Conservation (phyloP, 2,329 filamentous ascomycete species). For the Fulvia fulva region DNA sequence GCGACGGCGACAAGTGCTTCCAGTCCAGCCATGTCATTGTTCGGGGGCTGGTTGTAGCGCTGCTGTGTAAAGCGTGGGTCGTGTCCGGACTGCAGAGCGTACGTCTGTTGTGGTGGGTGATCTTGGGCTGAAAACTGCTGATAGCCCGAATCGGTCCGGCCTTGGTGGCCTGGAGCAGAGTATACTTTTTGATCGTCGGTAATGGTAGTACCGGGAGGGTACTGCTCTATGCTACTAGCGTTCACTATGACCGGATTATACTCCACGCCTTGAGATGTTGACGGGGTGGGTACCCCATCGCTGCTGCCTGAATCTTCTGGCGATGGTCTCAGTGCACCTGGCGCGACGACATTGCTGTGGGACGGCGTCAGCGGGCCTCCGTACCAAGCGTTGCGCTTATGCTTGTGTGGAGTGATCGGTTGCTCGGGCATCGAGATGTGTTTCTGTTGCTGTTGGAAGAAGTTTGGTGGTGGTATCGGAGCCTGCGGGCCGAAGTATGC, state of each 20-base stretch:
- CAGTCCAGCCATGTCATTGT: slow-evolving; percentile 51
- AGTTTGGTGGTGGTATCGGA: slow-evolving; percentile 24
- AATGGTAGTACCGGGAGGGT: slow-evolving; percentile 35
- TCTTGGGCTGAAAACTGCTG: slow-evolving; percentile 27
- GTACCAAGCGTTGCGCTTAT: slow-evolving; percentile 70
- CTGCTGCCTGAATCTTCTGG: slow-evolving; percentile 55
- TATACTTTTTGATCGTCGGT: slow-evolving; percentile 41
- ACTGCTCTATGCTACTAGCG: slow-evolving; percentile 47
- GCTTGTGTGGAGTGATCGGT: slow-evolving; percentile 53
- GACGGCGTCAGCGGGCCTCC: slow-evolving; percentile 46
- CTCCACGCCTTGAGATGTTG: slow-evolving; percentile 47
- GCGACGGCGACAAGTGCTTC: slow-evolving; percentile 64
- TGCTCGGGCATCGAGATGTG: slow-evolving; percentile 36
- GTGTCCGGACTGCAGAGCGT: slow-evolving; percentile 33
- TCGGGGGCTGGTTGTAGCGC: slow-evolving; percentile 30
- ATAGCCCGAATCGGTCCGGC: slow-evolving; percentile 33
- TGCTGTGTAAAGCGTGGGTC: slow-evolving; percentile 29
- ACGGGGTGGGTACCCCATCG: slow-evolving; percentile 52
- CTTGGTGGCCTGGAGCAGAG: slow-evolving; percentile 26
- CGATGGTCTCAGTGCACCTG: slow-evolving; percentile 45
- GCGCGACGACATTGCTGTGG: slow-evolving; percentile 15
- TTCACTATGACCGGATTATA: slow-evolving; percentile 52
- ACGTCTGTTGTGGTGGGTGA: slow-evolving; percentile 26
- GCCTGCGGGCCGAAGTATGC: slow-evolving; percentile 14
- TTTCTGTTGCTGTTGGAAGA: slow-evolving; percentile 33